These are phyloP conservation scores for Patellifolia procumbens DNA, from an alignment of 179 eudicot genomes.

Conservation along the genomic window DNA sequence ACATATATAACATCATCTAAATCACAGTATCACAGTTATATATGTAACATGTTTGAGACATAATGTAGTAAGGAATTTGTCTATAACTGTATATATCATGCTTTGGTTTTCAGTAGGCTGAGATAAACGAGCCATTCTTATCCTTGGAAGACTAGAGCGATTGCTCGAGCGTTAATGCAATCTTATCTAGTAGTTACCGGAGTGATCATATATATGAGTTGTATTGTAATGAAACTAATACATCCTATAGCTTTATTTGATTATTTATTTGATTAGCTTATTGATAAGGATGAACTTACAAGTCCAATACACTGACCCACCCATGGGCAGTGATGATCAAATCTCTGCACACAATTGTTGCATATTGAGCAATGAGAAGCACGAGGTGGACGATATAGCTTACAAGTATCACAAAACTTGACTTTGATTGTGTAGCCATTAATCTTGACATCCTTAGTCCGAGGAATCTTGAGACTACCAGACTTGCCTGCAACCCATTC, in stretches of 20 bases:
- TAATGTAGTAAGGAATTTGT: neutral
- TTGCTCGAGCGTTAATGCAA: neutral
- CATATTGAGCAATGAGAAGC: slow-evolving; percentile 71
- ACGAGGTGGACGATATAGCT: slow-evolving; percentile 64
- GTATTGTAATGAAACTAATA: no score
- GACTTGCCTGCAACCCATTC: slow-evolving; percentile 69
- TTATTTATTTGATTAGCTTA: neutral
- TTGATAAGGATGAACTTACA: slow-evolving; percentile 30
- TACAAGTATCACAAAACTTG: slow-evolving; percentile 64
- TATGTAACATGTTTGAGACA: neutral
- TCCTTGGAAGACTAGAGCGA: neutral
- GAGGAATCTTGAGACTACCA: slow-evolving; percentile 52
- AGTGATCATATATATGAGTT: no score
- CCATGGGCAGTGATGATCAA: slow-evolving; percentile 87
- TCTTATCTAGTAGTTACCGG: no score
- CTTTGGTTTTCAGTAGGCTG: neutral
- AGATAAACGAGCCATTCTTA: neutral
- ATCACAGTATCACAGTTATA: neutral
- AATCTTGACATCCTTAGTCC: slow-evolving; percentile 58
- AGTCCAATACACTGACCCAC: slow-evolving; percentile 72
- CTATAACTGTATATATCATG: neutral
- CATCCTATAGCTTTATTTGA: no score
- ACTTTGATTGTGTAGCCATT: slow-evolving; percentile 53
- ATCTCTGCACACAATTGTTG: slow-evolving; percentile 68
- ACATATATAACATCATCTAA: neutral